Evolutionary conservation across 2,329 filamentous ascomycete species (phyloP).

Genomic region (Gyromitra esculenta): DNA sequence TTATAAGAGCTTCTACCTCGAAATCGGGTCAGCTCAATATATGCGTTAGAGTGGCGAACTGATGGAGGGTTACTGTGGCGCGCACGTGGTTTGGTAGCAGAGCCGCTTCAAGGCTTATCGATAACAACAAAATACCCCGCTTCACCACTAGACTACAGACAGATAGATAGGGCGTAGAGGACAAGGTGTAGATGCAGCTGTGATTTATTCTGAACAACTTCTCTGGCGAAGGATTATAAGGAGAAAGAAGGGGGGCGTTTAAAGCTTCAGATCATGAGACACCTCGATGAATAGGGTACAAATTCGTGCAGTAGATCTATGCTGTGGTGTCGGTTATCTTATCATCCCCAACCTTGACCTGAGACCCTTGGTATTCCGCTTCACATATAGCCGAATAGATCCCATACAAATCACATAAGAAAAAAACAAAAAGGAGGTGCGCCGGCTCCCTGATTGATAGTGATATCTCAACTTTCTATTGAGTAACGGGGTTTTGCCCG

Average conservation of each 20-base stretch:
- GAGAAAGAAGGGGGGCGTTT: background rate
- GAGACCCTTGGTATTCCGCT: slow-evolving; percentile 5
- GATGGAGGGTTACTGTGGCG: slow-evolving; percentile 2
- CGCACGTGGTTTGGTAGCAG: slow-evolving; percentile 5
- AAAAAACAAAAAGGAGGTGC: slow-evolving; percentile 19
- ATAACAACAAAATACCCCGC: slow-evolving; percentile 38
- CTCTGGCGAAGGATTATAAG: background rate
- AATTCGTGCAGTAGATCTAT: slow-evolving; percentile 16
- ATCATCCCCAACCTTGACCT: background rate
- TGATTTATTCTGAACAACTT: slow-evolving; percentile 2
- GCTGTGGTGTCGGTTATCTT: slow-evolving; percentile 3
- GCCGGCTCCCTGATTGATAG: slow-evolving; percentile 6
- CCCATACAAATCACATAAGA: slow-evolving; percentile 1
- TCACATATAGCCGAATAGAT: background rate
- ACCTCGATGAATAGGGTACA: background rate
- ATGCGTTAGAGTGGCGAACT: slow-evolving; percentile 29
- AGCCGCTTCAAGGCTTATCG: slow-evolving; percentile 39
- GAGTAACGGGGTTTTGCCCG: slow-evolving; percentile 20
- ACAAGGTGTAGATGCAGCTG: background rate
- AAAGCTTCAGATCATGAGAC: slow-evolving; percentile 19
- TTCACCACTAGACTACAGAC: background rate
- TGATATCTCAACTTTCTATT: slow-evolving; percentile 23
- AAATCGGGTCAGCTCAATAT: background rate
- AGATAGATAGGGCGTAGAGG: background rate
- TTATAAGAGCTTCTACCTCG: background rate